Evolutionary conservation across 305 asterid species (phyloP).

Genomic region (Striga hermonthica): DNA sequence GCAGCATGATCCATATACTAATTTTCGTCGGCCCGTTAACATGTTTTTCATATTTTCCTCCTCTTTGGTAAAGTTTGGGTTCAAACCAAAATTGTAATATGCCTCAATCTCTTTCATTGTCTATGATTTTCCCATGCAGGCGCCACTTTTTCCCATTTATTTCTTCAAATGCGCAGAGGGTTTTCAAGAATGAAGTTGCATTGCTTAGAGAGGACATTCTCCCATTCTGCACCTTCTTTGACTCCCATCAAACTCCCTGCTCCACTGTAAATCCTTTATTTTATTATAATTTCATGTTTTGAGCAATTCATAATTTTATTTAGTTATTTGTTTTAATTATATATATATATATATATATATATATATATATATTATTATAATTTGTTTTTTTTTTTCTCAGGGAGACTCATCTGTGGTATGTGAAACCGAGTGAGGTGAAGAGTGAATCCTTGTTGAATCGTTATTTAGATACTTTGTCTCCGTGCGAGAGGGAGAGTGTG

Average conservation of each 20-base stretch:
- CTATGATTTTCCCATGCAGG: background rate
- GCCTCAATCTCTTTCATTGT: background rate
- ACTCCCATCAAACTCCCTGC: constrained; percentile 53
- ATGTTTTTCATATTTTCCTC: too few species aligned
- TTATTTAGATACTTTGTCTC: constrained; percentile 62
- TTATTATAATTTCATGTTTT: too few species aligned
- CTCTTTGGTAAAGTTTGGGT: too few species aligned
- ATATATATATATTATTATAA: background rate
- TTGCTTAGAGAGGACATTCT: constrained; percentile 37
- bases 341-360: background rate
- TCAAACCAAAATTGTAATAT: background rate
- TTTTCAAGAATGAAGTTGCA: constrained; percentile 45
- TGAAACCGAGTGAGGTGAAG: constrained; percentile 66
- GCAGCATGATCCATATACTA: too few species aligned
- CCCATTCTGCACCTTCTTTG: constrained; percentile 39
- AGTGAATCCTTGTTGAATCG: constrained; percentile 50
- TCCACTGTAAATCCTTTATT: constrained; percentile 38
- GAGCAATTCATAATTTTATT: too few species aligned
- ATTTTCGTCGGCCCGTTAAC: too few species aligned
- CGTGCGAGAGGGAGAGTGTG: constrained; percentile 63
- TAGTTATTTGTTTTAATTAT: too few species aligned
- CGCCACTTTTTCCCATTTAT: background rate
- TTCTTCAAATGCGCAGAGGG: constrained; percentile 34
- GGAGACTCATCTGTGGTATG: constrained; percentile 82
- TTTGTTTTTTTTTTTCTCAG: constrained; percentile 34